phyloP scores from a whole-genome alignment of 495 filamentous ascomycete species.

The Penicillium lagena region DNA sequence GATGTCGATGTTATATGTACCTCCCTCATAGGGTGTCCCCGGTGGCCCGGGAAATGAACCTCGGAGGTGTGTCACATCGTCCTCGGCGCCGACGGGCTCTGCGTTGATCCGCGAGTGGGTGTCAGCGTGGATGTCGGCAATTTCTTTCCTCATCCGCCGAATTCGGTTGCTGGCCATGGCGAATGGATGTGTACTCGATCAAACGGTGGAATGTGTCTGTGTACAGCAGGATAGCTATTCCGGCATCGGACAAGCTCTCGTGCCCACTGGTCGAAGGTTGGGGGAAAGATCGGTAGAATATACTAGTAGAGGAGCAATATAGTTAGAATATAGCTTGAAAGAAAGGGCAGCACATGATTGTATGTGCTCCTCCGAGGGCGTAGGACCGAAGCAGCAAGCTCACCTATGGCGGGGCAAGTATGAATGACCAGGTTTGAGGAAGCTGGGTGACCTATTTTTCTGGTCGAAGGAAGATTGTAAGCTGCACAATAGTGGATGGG shows the following conservation, averaged over 20 bases:
- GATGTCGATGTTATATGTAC: slow-evolving; percentile 77
- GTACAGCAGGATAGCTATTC: no score
- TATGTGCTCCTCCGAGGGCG: background rate
- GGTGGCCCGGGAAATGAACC: slow-evolving; percentile 84
- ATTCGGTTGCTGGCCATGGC: slow-evolving; percentile 69
- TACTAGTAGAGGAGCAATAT: background rate
- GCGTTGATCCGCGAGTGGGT: slow-evolving; percentile 66
- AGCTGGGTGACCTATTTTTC: no score
- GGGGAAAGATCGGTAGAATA: background rate
- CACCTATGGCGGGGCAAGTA: slow-evolving; percentile 17
- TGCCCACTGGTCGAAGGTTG: background rate
- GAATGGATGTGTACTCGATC: background rate
- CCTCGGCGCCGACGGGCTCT: slow-evolving; percentile 52
- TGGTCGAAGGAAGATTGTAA: no score
- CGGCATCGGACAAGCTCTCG: background rate
- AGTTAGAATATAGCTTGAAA: no score
- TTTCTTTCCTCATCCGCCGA: slow-evolving; percentile 86
- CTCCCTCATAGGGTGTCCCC: slow-evolving; percentile 90
- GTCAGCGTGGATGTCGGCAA: slow-evolving; percentile 79
- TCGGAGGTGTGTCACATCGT: slow-evolving; percentile 77
- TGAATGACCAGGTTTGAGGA: background rate
- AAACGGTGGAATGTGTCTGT: background rate
- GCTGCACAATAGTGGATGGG: no score
- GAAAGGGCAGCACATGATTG: no score
- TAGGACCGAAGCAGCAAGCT: slow-evolving; percentile 4